Conservation (phyloP, 2,329 filamentous ascomycete genomes). For the Ophiostoma novo-ulmi region DNA sequence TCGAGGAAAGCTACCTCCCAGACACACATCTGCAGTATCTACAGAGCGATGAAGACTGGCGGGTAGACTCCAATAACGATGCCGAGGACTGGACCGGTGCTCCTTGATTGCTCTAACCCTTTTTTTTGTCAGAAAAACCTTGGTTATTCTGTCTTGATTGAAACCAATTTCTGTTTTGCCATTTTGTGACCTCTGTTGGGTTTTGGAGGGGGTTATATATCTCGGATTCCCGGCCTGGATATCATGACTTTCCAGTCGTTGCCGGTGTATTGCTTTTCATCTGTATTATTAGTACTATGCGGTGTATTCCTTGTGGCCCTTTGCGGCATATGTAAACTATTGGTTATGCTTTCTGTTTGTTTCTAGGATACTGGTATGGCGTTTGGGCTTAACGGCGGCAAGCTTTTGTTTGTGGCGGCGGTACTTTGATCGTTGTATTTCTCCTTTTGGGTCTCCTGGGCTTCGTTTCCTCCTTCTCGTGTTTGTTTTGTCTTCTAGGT, state of each 20-base stretch:
- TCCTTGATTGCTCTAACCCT: not conserved
- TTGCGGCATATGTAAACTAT: not conserved
- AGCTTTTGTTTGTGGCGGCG: not conserved
- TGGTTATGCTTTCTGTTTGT: not conserved
- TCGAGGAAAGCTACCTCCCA: slow-evolving; percentile 31
- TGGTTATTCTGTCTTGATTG: not conserved
- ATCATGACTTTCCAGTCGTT: not conserved
- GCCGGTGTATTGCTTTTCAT: not conserved
- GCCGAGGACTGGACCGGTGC: slow-evolving; percentile 28
- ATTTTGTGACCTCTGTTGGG: not conserved
- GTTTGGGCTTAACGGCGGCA: not conserved
- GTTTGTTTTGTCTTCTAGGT: not conserved
- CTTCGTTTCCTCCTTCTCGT: not conserved
- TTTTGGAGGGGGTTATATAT: not conserved
- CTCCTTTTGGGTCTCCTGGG: not conserved
- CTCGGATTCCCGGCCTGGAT: not conserved
- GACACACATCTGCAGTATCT: slow-evolving; percentile 27
- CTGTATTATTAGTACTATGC: not conserved
- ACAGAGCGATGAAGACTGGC: slow-evolving; percentile 31
- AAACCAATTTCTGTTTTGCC: not conserved
- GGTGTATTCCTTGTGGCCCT: not conserved
- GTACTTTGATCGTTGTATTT: not conserved
- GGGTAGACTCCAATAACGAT: slow-evolving; percentile 29
- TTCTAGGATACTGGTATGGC: not conserved
- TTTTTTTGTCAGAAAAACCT: not conserved